phyloP scores from a whole-genome alignment of 129 eudicot species.

The Flaveria robusta region DNA sequence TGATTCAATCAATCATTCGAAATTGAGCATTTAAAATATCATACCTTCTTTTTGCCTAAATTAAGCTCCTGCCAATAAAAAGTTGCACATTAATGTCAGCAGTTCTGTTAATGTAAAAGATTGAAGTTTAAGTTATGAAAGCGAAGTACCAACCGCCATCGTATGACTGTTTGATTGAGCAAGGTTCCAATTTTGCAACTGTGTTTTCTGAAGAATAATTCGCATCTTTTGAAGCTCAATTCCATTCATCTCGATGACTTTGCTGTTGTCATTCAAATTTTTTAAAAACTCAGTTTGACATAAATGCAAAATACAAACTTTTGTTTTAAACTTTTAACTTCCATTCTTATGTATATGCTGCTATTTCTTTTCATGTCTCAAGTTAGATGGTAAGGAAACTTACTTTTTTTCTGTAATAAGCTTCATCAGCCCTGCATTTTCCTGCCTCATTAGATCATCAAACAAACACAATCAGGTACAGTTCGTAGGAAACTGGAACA shows the following conservation, averaged over 20 bases:
- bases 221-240: constrained; percentile 63
- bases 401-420: constrained; percentile 75
- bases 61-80: constrained; percentile 69
- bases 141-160: constrained; percentile 58
- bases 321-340: background rate
- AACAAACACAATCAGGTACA: constrained; percentile 17
- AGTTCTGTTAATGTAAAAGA: background rate
- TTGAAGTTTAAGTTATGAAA: background rate
- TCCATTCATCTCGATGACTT: constrained; percentile 70
- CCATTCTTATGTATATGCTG: too few species aligned
- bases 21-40: constrained; percentile 1
- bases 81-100: background rate
- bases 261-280: constrained; percentile 45
- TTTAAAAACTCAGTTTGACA: background rate
- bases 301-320: background rate
- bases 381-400: background rate
- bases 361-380: background rate
- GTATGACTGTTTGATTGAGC: constrained; percentile 79
- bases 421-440: constrained; percentile 62
- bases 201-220: constrained; percentile 60
- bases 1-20: background rate
- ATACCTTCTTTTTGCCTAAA: constrained; percentile 69
- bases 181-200: constrained; percentile 81
- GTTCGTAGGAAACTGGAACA: background rate
- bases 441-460: constrained; percentile 48